Conservation (phyloP, 176 grass and related monocot species). For the barley (Hordeum vulgare) region DNA sequence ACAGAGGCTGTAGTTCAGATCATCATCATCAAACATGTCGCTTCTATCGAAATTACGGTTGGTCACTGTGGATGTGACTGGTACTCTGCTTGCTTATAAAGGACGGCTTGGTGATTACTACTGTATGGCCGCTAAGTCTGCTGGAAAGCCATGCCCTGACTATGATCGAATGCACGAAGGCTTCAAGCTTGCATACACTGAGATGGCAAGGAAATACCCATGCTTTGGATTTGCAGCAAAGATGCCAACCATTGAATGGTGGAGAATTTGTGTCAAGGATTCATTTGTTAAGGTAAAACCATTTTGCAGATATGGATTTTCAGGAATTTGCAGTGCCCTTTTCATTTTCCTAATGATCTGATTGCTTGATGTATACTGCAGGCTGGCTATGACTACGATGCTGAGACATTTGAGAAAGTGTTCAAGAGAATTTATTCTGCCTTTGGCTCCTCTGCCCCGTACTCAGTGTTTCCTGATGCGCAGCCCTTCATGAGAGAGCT, state of each 20-base stretch:
- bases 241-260: conserved; percentile 81
- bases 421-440: conserved; percentile 86
- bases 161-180: conserved; percentile 94
- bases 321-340: background rate
- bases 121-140: conserved; percentile 91
- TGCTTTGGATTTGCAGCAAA: conserved; percentile 87
- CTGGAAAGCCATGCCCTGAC: conserved; percentile 87
- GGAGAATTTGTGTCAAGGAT: conserved; percentile 89
- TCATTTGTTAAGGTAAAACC: conserved; percentile 61
- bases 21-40: conserved; percentile 41
- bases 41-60: conserved; percentile 71
- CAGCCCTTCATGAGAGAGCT: conserved; percentile 79
- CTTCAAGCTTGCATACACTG: conserved; percentile 80
- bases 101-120: conserved; percentile 97
- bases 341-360: background rate
- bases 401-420: conserved; percentile 94
- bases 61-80: conserved; percentile 92
- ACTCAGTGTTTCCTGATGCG: conserved; percentile 70
- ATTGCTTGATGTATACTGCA: conserved; percentile 26
- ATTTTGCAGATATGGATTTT: background rate
- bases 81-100: conserved; percentile 95
- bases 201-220: conserved; percentile 74
- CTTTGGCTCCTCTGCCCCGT: conserved; percentile 88
- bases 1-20: background rate
- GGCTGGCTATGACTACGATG: conserved; percentile 93